Conservation (phyloP, 75 land plant genomes). For the Pinus albicaulis region DNA sequence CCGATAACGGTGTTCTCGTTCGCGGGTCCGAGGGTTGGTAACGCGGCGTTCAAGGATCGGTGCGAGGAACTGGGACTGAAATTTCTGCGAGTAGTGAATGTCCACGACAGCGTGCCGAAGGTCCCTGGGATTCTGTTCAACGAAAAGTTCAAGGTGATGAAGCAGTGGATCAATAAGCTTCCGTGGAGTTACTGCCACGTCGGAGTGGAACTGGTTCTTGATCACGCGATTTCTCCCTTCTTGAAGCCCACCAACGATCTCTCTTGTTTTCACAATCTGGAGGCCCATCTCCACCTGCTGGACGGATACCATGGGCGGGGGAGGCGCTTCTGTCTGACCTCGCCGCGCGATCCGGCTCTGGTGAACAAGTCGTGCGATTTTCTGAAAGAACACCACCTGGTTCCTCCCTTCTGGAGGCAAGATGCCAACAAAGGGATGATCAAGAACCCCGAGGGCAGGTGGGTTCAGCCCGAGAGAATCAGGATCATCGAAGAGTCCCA, state of each 20-base stretch:
- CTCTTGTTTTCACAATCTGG: conserved; percentile 58
- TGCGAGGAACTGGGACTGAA: conserved; percentile 33
- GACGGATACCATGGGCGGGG: conserved; percentile 66
- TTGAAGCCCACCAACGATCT: conserved; percentile 24
- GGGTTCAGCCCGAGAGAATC: conserved; percentile 14
- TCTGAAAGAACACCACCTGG: conserved; percentile 16
- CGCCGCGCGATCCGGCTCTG: conserved; percentile 48
- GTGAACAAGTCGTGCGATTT: conserved; percentile 63
- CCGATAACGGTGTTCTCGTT: conserved; percentile 23
- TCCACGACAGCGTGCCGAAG: conserved; percentile 52
- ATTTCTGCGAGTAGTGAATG: conserved; percentile 47
- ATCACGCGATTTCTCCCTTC: conserved; percentile 44
- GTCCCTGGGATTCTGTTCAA: conserved; percentile 50
- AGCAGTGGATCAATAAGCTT: conserved; percentile 6
- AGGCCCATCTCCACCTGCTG: conserved; percentile 68
- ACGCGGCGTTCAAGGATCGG: conserved; percentile 10
- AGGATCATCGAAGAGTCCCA: too few relatives aligned
- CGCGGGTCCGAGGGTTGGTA: conserved; percentile 17
- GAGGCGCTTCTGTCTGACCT: conserved; percentile 15
- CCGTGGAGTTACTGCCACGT: conserved; percentile 59
- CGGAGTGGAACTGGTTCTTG: conserved; percentile 51
- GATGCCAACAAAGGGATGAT: conserved; percentile 64
- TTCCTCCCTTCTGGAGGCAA: conserved; percentile 62
- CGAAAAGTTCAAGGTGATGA: conserved; percentile 26
- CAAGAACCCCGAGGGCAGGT: conserved; percentile 30